Evolutionary conservation across 2,329 filamentous ascomycete genomes (phyloP), one percentile per base, ranked within the genome.

Genomic region (Fusarium goolgardi): DNA sequence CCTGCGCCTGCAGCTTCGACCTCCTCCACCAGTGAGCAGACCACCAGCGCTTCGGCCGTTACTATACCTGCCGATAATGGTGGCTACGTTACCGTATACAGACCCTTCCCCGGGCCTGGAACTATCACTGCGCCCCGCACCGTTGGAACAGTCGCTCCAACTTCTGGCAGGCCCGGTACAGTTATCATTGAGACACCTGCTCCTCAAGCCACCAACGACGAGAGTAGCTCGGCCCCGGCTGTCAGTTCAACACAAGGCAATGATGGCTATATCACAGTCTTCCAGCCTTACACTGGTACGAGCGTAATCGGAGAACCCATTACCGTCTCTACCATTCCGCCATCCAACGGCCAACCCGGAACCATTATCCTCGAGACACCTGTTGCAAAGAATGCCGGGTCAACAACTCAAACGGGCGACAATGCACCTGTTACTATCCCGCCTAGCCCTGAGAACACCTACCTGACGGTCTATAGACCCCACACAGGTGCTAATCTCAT

Each of bases 111-210:
- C 21, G 66, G 66, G 8, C 56, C 61, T 44, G 65, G 65, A 40
- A 47, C 40, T 18, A 68, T 68, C 20, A 69, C 65, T 6, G 51
- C 56, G 13, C 61, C 60, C 15, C 49, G 51, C 13, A 68, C 65
- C 6, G 50, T 69, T 21, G 57, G 55, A 4, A 68, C 65, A 3
- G 58, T 69, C 15, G 35, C 65, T 20, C 51, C 65, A 34, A 31
- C 47, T 6, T 46, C 39, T 18, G 60, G 39, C 15, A 43, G 43
- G 13, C 65, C 65, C 11, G 65, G 65, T 16, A 68, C 65, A 5
- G 41, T 69, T 5, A 68, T 68, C n/a, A 69, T 68, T 4, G 65
- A 68, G 34, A 68, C 65, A 4, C 65, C 65, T 8, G 46, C 31
- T 20, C 43, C 63, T 20, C 56, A 66, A 29, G 43, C 40, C 7